A percentile compares a stretch with the other conserved stretches of the same genome.
These are phyloP conservation scores for Theileria annulata DNA, from an alignment of 169 alveolate genomes.

Conservation along the genomic window DNA sequence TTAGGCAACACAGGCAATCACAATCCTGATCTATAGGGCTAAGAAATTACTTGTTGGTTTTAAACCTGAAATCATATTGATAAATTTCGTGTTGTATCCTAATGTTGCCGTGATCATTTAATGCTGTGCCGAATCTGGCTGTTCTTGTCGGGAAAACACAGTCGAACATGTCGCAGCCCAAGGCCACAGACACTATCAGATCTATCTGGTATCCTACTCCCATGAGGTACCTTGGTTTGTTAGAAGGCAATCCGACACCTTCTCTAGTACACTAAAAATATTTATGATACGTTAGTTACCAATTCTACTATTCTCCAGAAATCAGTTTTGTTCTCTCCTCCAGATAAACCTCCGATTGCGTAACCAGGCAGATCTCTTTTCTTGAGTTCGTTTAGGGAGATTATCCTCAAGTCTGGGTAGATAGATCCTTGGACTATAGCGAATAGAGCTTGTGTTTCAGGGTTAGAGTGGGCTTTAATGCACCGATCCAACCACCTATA, in stretches of 20 bases:
- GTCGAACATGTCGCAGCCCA: slow-evolving; percentile 99
- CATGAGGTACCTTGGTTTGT: slow-evolving; percentile 95
- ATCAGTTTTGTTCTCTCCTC: slow-evolving; percentile 95
- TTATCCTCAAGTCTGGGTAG: slow-evolving; percentile 82
- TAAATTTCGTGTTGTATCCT: slow-evolving; percentile 21
- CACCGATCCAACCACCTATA: slow-evolving; percentile 91
- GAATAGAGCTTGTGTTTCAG: slow-evolving; percentile 90
- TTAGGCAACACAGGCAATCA: slow-evolving; percentile 89
- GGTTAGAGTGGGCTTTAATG: slow-evolving; percentile 90
- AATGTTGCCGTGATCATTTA: slow-evolving; percentile 65
- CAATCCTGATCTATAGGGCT: slow-evolving; percentile 90
- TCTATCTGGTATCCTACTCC: slow-evolving; percentile 98
- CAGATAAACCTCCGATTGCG: slow-evolving; percentile 99
- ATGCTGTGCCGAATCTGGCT: slow-evolving; percentile 97
- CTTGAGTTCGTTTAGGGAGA: slow-evolving; percentile 69
- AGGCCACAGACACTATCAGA: slow-evolving; percentile 91
- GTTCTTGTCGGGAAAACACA: slow-evolving; percentile 99
- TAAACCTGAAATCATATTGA: slow-evolving; percentile 66
- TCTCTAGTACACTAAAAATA: slow-evolving; percentile 36
- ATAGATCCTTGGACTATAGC: slow-evolving; percentile 98
- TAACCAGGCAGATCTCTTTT: slow-evolving; percentile 92
- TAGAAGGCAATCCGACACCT: slow-evolving; percentile 73
- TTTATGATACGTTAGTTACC: slow-evolving; percentile 62
- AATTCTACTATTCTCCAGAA: slow-evolving; percentile 90
- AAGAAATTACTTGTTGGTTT: slow-evolving; percentile 46